Conservation (phyloP, 257 asterid species). For the Solanum etuberosum region DNA sequence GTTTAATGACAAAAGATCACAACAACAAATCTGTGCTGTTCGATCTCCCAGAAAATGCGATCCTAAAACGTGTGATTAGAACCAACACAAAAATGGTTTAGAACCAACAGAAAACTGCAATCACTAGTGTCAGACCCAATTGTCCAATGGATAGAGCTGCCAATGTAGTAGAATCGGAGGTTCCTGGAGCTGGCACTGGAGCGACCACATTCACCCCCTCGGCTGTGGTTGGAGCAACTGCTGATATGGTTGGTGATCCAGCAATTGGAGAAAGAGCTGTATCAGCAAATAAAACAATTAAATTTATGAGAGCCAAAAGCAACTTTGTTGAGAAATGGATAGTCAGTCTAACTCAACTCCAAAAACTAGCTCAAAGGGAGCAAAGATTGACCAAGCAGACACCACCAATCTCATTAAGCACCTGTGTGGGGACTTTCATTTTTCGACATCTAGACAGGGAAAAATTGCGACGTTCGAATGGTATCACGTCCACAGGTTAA, state of each 20-base stretch:
- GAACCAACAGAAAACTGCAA: conserved; percentile 18
- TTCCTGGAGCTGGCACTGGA: conserved; percentile 31
- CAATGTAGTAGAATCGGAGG: conserved; percentile 25
- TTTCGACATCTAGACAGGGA: not conserved
- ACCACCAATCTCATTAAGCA: not conserved
- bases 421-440: too few relatives aligned
- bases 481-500: not conserved
- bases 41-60: not conserved
- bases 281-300: not conserved
- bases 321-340: not conserved
- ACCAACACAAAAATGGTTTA: too few relatives aligned
- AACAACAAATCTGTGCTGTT: not conserved
- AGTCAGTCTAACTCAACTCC: not conserved
- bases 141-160: conserved; percentile 10
- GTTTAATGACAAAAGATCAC: not conserved
- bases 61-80: conserved; percentile 20
- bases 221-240: conserved; percentile 22
- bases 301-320: not conserved
- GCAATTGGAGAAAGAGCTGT: conserved; percentile 51
- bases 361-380: not conserved
- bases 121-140: not conserved
- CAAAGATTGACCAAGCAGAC: not conserved
- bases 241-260: conserved; percentile 25
- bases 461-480: not conserved
- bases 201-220: conserved; percentile 20